Evolutionary conservation across 306 rosid genomes (phyloP).

Genomic region (Citrullus amarus): DNA sequence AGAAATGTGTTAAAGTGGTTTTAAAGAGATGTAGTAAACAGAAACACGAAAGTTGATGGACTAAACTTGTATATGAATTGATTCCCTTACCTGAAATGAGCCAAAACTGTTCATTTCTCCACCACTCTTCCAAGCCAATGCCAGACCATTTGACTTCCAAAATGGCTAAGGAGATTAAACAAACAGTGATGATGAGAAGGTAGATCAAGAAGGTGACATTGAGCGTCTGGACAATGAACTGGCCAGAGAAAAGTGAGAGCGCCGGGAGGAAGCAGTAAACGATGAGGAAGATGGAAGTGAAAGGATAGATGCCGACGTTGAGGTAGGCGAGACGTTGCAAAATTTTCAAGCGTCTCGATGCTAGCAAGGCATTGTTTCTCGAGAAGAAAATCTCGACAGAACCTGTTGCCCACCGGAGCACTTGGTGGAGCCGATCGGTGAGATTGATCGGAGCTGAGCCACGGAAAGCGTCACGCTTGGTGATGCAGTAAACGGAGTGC

Average conservation of each 20-base stretch:
- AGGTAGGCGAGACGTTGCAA: constrained; percentile 37
- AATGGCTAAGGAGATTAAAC: constrained; percentile 28
- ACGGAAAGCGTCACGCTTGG: constrained; percentile 39
- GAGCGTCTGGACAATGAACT: constrained; percentile 29
- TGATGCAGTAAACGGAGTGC: constrained; percentile 39
- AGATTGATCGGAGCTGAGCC: constrained; percentile 52
- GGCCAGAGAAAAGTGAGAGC: constrained; percentile 39
- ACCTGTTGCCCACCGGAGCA: constrained; percentile 47
- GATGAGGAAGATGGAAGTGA: constrained; percentile 40
- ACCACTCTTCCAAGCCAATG: constrained; percentile 40
- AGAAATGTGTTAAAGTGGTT: too few relatives aligned
- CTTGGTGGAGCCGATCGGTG: constrained; percentile 47
- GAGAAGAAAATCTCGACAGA: constrained; percentile 51
- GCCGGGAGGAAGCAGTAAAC: constrained; percentile 52
- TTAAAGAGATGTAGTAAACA: too few relatives aligned
- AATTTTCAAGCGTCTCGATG: constrained; percentile 21
- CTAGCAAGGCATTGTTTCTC: constrained; percentile 33
- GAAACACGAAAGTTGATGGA: too few relatives aligned
- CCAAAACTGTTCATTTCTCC: constrained; percentile 54
- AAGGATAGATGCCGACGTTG: constrained; percentile 43
- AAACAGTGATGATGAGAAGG: constrained; percentile 25
- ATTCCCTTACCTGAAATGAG: constrained; percentile 28
- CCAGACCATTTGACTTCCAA: constrained; percentile 48
- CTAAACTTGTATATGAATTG: too few relatives aligned
- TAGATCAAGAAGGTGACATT: constrained; percentile 24